Conservation (phyloP, 2,329 filamentous ascomycete species). For the Monosporascus sp. region DNA sequence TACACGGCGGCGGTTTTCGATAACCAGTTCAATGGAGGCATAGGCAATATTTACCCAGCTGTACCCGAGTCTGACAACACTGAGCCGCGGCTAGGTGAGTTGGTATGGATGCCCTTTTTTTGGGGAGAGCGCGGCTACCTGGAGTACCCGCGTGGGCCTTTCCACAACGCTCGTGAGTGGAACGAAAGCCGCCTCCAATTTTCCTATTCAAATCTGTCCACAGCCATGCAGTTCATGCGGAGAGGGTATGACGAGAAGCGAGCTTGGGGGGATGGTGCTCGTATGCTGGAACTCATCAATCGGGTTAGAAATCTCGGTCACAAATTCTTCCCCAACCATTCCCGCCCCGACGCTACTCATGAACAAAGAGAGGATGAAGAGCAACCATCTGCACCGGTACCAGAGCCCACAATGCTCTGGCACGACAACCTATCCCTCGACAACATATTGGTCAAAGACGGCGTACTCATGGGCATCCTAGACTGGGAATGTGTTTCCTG, state of each 20-base stretch:
- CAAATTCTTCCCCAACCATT: constrained; percentile 7
- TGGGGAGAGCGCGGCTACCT: constrained; percentile 19
- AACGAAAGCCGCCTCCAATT: constrained; percentile 13
- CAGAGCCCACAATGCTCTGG: constrained; percentile 21
- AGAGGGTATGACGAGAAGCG: constrained; percentile 1
- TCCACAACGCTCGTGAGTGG: constrained; percentile 15
- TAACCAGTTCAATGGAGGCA: constrained; percentile 13
- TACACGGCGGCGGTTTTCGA: constrained; percentile 15
- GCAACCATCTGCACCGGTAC: background rate
- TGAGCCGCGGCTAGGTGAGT: constrained; percentile 12
- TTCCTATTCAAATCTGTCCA: constrained; percentile 11
- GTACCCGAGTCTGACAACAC: background rate
- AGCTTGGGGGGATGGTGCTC: background rate
- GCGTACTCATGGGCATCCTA: constrained; percentile 23
- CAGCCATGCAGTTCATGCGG: background rate
- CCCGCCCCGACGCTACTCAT: background rate
- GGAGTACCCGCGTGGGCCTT: constrained; percentile 9
- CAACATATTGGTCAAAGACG: constrained; percentile 28
- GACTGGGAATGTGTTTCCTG: constrained; percentile 29
- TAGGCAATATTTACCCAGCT: constrained; percentile 24
- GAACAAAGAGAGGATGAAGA: background rate
- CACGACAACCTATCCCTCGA: constrained; percentile 26
- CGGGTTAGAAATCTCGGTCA: constrained; percentile 15
- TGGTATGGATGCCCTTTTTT: constrained; percentile 24
- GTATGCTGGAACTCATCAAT: constrained; percentile 11